Conservation (phyloP, 371 early-diverging fungal genomes). For the Sporodiniella umbellata region DNA sequence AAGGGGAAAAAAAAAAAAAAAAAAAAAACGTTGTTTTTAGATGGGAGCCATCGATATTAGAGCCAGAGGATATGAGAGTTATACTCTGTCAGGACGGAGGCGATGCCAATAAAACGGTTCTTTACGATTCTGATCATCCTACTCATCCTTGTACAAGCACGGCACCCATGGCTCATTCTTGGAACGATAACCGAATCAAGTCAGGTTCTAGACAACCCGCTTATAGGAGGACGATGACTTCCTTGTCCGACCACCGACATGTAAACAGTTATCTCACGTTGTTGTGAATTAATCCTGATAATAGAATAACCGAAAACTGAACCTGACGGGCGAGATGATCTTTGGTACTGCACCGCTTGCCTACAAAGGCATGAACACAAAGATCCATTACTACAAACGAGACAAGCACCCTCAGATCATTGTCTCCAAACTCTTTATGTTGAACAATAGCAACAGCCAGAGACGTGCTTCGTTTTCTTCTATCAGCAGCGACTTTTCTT, state of each 20-base stretch:
- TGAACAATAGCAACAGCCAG: constrained; percentile 23
- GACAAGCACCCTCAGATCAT: constrained; percentile 59
- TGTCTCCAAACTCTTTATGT: constrained; percentile 59
- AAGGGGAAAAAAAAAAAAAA: not conserved
- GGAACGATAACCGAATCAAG: constrained; percentile 23
- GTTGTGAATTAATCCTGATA: too few species aligned
- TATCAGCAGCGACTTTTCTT: constrained; percentile 48
- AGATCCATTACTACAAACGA: constrained; percentile 53
- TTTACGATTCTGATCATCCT: constrained; percentile 34
- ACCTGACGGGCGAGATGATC: constrained; percentile 59
- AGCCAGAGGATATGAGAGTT: constrained; percentile 34
- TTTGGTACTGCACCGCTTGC: constrained; percentile 67
- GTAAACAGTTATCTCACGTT: not conserved
- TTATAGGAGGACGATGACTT: constrained; percentile 30
- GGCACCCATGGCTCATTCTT: constrained; percentile 28
- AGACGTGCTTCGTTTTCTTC: constrained; percentile 62
- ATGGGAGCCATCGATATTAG: constrained; percentile 28
- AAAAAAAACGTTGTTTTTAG: too few species aligned
- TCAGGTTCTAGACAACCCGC: constrained; percentile 4
- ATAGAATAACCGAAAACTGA: constrained; percentile 41
- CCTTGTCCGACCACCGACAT: constrained; percentile 13
- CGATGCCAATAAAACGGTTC: constrained; percentile 38
- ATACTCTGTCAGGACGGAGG: constrained; percentile 43
- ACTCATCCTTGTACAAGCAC: not conserved
- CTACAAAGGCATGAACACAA: constrained; percentile 66